These are phyloP conservation scores for Astragalus membranaceus DNA, from an alignment of 306 rosid genomes.

Conservation along the genomic window DNA sequence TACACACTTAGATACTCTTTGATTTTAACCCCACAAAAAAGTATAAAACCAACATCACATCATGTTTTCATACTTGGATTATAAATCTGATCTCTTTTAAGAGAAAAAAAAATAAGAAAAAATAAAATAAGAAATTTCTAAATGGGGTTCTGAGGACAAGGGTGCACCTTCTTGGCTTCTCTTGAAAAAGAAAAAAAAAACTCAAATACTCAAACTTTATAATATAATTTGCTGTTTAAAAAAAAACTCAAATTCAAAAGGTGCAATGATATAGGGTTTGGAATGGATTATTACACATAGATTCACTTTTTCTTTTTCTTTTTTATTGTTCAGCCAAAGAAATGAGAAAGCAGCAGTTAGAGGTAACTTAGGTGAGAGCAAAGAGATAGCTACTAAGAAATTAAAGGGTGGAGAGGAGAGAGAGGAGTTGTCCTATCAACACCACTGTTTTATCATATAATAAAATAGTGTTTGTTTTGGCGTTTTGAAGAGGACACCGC, in stretches of 20 bases:
- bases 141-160: neutral
- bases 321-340: too few relatives aligned
- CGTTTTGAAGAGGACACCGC: constrained; percentile 24
- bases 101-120: too few relatives aligned
- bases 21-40: neutral
- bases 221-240: too few relatives aligned
- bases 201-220: too few relatives aligned
- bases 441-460: constrained; percentile 32
- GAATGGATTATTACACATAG: neutral
- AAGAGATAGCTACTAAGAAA: constrained; percentile 21
- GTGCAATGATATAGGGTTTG: neutral
- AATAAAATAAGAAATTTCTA: neutral
- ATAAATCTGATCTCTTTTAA: neutral
- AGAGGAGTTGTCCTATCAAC: constrained; percentile 53
- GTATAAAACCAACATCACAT: neutral
- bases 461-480: constrained; percentile 28
- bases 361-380: constrained; percentile 19
- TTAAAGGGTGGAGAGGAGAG: constrained; percentile 24
- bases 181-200: neutral
- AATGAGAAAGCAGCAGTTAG: neutral
- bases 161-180: neutral
- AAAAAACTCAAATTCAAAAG: constrained; percentile 7
- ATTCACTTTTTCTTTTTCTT: neutral
- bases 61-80: neutral
- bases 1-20: neutral